phyloP scores from a whole-genome alignment of 2,329 filamentous ascomycete genomes.

The Fusarium concolor region DNA sequence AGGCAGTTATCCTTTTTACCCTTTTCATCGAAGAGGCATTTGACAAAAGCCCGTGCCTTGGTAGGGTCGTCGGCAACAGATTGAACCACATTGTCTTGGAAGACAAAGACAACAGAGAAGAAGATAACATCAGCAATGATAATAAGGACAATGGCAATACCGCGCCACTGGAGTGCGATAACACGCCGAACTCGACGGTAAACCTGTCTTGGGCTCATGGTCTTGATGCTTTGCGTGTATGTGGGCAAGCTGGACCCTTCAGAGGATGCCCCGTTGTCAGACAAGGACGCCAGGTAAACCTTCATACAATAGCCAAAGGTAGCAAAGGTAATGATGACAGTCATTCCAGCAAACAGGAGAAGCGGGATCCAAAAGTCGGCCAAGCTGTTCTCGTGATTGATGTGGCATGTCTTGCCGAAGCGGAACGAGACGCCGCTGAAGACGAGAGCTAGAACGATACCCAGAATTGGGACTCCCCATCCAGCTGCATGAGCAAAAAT shows the following conservation, averaged over 20 bases:
- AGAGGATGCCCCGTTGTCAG: slow-evolving; percentile 77
- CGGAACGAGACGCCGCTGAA: slow-evolving; percentile 94
- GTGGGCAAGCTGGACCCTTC: slow-evolving; percentile 76
- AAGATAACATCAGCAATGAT: slow-evolving; percentile 94
- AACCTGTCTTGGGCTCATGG: slow-evolving; percentile 84
- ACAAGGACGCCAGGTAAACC: slow-evolving; percentile 87
- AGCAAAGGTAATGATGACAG: slow-evolving; percentile 82
- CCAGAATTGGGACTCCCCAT: slow-evolving; percentile 84
- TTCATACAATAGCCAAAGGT: slow-evolving; percentile 95
- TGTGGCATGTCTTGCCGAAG: slow-evolving; percentile 91
- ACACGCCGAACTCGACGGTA: slow-evolving; percentile 89
- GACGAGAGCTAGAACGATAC: slow-evolving; percentile 79
- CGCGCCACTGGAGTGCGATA: slow-evolving; percentile 92
- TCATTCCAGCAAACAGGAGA: slow-evolving; percentile 79
- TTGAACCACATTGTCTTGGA: slow-evolving; percentile 79
- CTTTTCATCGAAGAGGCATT: slow-evolving; percentile 70
- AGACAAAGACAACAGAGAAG: slow-evolving; percentile 91
- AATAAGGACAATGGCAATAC: slow-evolving; percentile 88
- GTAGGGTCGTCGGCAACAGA: slow-evolving; percentile 64
- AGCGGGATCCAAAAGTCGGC: slow-evolving; percentile 92
- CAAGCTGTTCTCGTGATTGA: slow-evolving; percentile 88
- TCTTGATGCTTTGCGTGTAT: slow-evolving; percentile 79
- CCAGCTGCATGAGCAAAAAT: slow-evolving; percentile 82
- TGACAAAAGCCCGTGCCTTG: slow-evolving; percentile 73
- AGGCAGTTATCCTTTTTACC: slow-evolving; percentile 75